These are phyloP conservation scores for Fremontodendron californicum DNA, from an alignment of 345 rosid genomes.

Conservation along the genomic window DNA sequence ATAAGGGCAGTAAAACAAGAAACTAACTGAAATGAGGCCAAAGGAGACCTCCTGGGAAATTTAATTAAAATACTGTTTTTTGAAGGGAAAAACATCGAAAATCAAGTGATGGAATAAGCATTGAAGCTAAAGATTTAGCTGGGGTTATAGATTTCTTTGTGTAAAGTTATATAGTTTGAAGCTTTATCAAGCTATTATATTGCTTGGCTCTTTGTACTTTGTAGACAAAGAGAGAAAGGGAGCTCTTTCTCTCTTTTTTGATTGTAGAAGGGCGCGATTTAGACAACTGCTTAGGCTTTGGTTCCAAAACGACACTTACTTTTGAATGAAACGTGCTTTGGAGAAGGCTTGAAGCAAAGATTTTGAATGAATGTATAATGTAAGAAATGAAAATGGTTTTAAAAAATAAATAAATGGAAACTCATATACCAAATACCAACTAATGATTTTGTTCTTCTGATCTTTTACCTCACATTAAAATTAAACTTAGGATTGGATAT, in stretches of 20 bases:
- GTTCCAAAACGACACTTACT: neutral
- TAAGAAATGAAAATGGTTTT: no score
- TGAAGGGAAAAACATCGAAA: neutral
- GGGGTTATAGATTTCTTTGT: neutral
- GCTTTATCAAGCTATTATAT: neutral
- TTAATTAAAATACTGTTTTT: neutral
- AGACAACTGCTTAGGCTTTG: neutral
- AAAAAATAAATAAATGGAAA: no score
- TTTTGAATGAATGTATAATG: no score
- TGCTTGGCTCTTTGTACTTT: neutral
- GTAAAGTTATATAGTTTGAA: neutral
- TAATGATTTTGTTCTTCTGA: no score
- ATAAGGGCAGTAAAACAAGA: neutral
- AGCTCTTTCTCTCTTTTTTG: neutral
- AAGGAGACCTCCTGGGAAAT: neutral
- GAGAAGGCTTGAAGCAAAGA: neutral
- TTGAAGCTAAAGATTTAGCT: neutral
- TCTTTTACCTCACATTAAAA: no score
- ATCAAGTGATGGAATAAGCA: conserved; percentile 1
- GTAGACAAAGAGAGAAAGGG: neutral
- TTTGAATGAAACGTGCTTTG: neutral
- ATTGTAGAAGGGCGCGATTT: neutral
- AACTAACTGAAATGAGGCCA: neutral
- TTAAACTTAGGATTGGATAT: no score
- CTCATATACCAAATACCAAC: no score